Percentiles rank a stretch among this genome's conserved stretches.
Conservation (phyloP, 306 rosid genomes). For the Gynostemma pentaphyllum region DNA sequence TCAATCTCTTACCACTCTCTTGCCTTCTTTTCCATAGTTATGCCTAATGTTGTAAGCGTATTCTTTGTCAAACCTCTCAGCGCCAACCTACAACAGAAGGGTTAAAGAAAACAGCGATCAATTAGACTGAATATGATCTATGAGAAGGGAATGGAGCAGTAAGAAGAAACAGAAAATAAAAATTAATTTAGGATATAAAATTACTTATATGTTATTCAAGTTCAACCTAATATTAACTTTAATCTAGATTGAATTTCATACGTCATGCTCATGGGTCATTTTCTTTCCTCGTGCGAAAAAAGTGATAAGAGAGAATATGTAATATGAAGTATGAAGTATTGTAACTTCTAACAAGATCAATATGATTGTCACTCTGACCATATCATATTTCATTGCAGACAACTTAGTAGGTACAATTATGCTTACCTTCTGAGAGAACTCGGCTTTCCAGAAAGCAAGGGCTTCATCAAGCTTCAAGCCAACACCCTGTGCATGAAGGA, state of each 20-base stretch:
- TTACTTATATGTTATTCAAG: background rate
- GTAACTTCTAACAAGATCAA: background rate
- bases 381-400: background rate
- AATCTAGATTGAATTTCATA: background rate
- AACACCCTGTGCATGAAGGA: constrained; percentile 53
- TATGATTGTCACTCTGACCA: background rate
- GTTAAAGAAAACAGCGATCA: constrained; percentile 9
- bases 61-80: constrained; percentile 90
- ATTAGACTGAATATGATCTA: constrained; percentile 10
- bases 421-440: constrained; percentile 72
- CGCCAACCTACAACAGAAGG: constrained; percentile 55
- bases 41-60: constrained; percentile 76
- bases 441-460: constrained; percentile 87
- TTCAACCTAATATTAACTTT: background rate
- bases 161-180: background rate
- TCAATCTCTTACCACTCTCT: constrained; percentile 65
- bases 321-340: background rate
- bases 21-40: constrained; percentile 89
- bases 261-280: background rate
- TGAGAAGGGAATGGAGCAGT: constrained; percentile 12
- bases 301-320: background rate
- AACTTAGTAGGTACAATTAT: background rate
- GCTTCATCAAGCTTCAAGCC: constrained; percentile 93
- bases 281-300: background rate
- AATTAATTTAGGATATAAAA: background rate